phyloP scores from a whole-genome alignment of 345 rosid genomes.

The Pugionium dolabratum region DNA sequence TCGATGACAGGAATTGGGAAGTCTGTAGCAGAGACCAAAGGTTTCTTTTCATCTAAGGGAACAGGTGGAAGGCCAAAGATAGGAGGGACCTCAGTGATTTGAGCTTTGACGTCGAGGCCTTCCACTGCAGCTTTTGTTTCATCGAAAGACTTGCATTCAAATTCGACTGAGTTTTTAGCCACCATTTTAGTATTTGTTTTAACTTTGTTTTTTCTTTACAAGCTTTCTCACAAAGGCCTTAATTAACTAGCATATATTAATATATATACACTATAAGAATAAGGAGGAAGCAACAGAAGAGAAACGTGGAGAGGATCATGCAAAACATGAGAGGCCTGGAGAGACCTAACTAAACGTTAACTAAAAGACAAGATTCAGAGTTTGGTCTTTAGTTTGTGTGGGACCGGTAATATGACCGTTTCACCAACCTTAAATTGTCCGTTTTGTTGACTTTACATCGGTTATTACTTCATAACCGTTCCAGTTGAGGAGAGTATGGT shows the following conservation, averaged over 20 bases:
- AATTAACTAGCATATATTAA: not conserved
- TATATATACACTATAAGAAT: not conserved
- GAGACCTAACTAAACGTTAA: too few species aligned
- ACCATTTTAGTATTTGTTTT: not conserved
- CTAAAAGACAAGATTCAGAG: constrained; percentile 20
- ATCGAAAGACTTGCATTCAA: constrained; percentile 8
- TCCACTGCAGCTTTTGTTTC: not conserved
- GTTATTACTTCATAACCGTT: not conserved
- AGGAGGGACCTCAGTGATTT: constrained; percentile 31
- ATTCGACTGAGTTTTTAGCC: not conserved
- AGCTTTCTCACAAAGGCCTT: not conserved
- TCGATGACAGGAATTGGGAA: constrained; percentile 48
- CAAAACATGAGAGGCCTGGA: constrained; percentile 22
- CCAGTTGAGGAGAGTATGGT: not conserved
- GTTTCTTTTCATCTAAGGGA: constrained; percentile 1
- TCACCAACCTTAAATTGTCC: not conserved
- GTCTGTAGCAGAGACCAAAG: not conserved
- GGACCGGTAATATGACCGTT: constrained; percentile 5
- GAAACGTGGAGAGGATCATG: constrained; percentile 32
- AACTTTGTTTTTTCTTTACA: too few species aligned
- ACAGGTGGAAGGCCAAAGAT: constrained; percentile 38
- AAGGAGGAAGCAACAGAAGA: constrained; percentile 5
- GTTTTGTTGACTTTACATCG: not conserved
- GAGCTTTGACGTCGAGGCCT: constrained; percentile 33
- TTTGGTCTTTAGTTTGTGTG: not conserved